Base-by-base conservation (phyloP, 148 eudicot species). In the Pharnaceum exiguum region DNA sequence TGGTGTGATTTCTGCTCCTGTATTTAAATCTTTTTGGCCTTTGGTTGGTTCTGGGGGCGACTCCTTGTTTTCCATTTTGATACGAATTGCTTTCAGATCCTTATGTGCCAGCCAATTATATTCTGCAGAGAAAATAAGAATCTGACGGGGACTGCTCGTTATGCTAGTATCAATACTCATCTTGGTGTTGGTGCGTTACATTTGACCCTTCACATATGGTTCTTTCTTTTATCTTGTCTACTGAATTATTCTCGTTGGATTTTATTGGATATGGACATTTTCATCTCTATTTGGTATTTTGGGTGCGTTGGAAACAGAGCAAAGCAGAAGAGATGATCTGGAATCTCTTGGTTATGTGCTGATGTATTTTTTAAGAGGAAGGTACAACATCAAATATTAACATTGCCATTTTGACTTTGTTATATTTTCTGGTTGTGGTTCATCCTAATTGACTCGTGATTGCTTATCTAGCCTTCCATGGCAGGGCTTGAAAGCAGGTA, bases 401-500 rank as follows among this genome's bases (percentile, higher is more conserved):
- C 28, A 56, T 16, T 43, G 51, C 39, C 13, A 32, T 19, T 25
- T 33, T 39, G n/a, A 25, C 12, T 36, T 26, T 24, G 15, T 16
- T 42, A 0, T 36, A 24, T 32, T 24, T 38, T 43, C 28, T 11
- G 7, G 16, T 35, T 57, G 13, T 26, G 25, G 30, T 49, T 25
- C 10, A 44, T 66, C 66, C 77, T 19, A 65, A 58, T 47, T 42
- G 32, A 26, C 44, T 43, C 33, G 21, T 43, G 33, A 55, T 62
- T 68, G 33, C 46, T 55, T 59, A 45, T 75, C 43, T 63, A 91
- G 98, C 77, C 94, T 91, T 59, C 98, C 98, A 32, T 91, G 98
- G 98, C 98, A 91, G 67, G 98, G 98, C 56, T 63, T 87, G 69
- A 91, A 79, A 88, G 96, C 98, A 60, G 96, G 96, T 55, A 88